Percentiles rank a stretch among this genome's conserved stretches.
Evolutionary conservation across 768 basidiomycete genomes (phyloP).

Genomic region (Boletus insuetus): DNA sequence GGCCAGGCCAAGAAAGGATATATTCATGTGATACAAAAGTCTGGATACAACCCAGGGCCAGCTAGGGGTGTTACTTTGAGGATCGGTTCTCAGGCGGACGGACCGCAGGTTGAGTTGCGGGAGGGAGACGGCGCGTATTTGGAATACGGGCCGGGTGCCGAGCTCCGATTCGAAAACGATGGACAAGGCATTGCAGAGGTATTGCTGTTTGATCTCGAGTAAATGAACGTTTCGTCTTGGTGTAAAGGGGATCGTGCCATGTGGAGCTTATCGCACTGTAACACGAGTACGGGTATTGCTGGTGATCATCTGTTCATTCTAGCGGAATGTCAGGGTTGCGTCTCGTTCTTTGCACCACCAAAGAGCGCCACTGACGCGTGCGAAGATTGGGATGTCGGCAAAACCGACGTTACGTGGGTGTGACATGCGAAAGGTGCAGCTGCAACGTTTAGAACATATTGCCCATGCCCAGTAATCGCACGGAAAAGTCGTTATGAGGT

Average conservation of each 20-base stretch:
- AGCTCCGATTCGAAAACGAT: conserved; percentile 54
- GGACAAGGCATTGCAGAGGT: conserved; percentile 70
- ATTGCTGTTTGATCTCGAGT: conserved; percentile 77
- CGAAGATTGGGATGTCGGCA: background rate
- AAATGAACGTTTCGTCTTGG: background rate
- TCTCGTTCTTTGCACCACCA: background rate
- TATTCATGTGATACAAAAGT: conserved; percentile 82
- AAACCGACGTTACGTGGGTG: background rate
- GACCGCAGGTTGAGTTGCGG: conserved; percentile 51
- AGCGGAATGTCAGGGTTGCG: background rate
- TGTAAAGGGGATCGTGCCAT: background rate
- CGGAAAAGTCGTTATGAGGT: no score
- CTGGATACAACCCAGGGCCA: conserved; percentile 66
- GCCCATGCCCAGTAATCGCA: no score
- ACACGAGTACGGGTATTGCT: background rate
- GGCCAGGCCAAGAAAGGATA: conserved; percentile 61
- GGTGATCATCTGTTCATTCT: conserved; percentile 7
- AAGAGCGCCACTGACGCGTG: background rate
- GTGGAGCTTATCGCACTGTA: background rate
- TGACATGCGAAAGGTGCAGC: background rate
- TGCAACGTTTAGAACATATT: no score
- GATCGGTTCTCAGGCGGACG: conserved; percentile 41
- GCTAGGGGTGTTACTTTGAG: conserved; percentile 58
- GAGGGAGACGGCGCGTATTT: conserved; percentile 92
- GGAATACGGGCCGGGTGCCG: conserved; percentile 35